These are phyloP conservation scores for Fomitopsis palustris DNA, from an alignment of 1,284 basidiomycete species.

Conservation along the genomic window DNA sequence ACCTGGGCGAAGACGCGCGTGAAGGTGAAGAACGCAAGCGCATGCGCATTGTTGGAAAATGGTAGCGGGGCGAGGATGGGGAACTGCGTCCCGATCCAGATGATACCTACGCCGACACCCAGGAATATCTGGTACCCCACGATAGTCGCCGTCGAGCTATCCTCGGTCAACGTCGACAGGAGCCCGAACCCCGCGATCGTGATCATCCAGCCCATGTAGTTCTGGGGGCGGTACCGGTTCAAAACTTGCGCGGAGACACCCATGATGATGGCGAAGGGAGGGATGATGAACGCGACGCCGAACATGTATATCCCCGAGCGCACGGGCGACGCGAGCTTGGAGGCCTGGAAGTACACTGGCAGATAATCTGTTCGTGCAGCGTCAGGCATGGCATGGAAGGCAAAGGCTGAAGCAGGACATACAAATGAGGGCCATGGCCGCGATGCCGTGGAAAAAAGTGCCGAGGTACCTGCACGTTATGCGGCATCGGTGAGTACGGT, in stretches of 20 bases:
- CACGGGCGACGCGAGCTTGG: constrained; percentile 24
- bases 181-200: constrained; percentile 28
- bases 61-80: constrained; percentile 33
- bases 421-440: constrained; percentile 14
- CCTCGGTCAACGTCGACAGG: constrained; percentile 20
- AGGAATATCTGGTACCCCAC: constrained; percentile 31
- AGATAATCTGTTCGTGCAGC: constrained; percentile 27
- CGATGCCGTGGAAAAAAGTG: constrained; percentile 12
- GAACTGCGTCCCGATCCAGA: constrained; percentile 26
- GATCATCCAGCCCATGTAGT: constrained; percentile 26
- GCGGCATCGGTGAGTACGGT: too few relatives aligned
- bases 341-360: constrained; percentile 38
- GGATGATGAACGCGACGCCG: constrained; percentile 17
- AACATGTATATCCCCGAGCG: constrained; percentile 25
- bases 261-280: constrained; percentile 21
- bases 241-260: constrained; percentile 19
- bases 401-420: constrained; percentile 9
- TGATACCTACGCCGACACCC: constrained; percentile 21
- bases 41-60: constrained; percentile 23
- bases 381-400: not conserved
- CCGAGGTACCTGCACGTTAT: constrained; percentile 7
- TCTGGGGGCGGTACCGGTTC: constrained; percentile 23
- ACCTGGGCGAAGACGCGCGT: constrained; percentile 27
- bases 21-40: constrained; percentile 31
- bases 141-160: constrained; percentile 26